Conservation (phyloP, 345 rosid genomes). For the Streptanthus diversifolius region DNA sequence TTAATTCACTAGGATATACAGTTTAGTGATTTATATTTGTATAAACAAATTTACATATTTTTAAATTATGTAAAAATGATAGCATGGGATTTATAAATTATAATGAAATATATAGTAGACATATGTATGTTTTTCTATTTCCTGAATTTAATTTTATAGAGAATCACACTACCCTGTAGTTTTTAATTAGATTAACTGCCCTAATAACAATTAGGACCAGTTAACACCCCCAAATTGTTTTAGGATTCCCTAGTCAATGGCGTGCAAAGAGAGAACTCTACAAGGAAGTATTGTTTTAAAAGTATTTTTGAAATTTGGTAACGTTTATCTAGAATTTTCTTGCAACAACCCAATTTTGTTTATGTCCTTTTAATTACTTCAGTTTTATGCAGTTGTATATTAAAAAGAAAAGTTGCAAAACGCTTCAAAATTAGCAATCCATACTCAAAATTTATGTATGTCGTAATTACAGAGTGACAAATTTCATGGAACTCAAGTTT, state of each 20-base stretch:
- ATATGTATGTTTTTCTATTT: background rate
- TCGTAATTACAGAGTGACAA: background rate
- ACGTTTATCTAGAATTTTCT: slow-evolving; percentile 16
- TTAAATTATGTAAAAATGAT: too few species aligned
- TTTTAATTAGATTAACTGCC: background rate
- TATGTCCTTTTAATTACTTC: background rate
- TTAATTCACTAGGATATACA: background rate
- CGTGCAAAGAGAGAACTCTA: slow-evolving; percentile 21
- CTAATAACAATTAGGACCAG: slow-evolving; percentile 7
- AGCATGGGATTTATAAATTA: too few species aligned
- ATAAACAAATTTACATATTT: too few species aligned
- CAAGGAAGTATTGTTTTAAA: background rate
- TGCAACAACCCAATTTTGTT: slow-evolving; percentile 13
- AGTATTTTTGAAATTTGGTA: slow-evolving; percentile 16
- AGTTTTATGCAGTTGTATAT: background rate
- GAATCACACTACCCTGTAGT: background rate
- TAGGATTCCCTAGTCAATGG: slow-evolving; percentile 23
- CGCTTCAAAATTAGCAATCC: background rate
- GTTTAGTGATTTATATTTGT: too few species aligned
- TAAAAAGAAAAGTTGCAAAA: background rate
- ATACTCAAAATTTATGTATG: background rate
- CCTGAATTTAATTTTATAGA: background rate
- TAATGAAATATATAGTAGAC: background rate
- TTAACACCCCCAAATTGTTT: background rate
- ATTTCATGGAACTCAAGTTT: background rate